A percentile compares a stretch with the other conserved stretches of the same genome.
These are phyloP conservation scores for Nematocida displodere DNA, from an alignment of 371 early-diverging fungal genomes.

Conservation along the genomic window DNA sequence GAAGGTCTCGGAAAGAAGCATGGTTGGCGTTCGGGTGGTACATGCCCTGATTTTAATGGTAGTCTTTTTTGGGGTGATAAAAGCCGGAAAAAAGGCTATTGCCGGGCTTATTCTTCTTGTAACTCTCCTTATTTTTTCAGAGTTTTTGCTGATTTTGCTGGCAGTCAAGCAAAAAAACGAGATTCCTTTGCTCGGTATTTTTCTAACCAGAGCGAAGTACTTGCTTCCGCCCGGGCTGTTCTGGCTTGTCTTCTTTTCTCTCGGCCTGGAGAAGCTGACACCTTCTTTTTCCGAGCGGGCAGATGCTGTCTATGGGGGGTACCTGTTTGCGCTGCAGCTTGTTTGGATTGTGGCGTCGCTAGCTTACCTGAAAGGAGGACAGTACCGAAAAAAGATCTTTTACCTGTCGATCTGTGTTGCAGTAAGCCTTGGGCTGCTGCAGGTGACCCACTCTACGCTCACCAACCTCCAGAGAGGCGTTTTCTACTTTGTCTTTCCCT, in stretches of 20 bases:
- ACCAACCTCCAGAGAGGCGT: constrained; percentile 90
- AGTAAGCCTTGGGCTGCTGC: constrained; percentile 76
- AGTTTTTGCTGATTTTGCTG: constrained; percentile 39
- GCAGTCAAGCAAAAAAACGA: background rate
- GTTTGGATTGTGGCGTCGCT: constrained; percentile 82
- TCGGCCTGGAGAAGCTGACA: background rate
- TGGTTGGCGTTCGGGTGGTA: constrained; percentile 22
- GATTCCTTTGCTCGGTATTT: background rate
- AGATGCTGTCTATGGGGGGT: background rate
- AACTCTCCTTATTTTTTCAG: constrained; percentile 35
- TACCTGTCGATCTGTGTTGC: constrained; percentile 91
- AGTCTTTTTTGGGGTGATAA: constrained; percentile 9
- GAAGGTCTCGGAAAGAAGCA: background rate
- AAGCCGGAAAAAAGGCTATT: constrained; percentile 6
- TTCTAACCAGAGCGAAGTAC: background rate
- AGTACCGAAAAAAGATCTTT: constrained; percentile 74
- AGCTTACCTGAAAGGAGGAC: constrained; percentile 75
- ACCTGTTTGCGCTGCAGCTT: constrained; percentile 34
- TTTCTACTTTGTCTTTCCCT: constrained; percentile 84
- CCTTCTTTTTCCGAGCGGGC: background rate
- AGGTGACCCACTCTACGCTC: constrained; percentile 81
- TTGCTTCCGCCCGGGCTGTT: constrained; percentile 10
- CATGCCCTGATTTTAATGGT: constrained; percentile 27
- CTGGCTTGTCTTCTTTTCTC: constrained; percentile 28
- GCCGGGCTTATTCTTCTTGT: constrained; percentile 29